Conservation (phyloP, 441 rosid genomes). For the Erysimum cheiri region DNA sequence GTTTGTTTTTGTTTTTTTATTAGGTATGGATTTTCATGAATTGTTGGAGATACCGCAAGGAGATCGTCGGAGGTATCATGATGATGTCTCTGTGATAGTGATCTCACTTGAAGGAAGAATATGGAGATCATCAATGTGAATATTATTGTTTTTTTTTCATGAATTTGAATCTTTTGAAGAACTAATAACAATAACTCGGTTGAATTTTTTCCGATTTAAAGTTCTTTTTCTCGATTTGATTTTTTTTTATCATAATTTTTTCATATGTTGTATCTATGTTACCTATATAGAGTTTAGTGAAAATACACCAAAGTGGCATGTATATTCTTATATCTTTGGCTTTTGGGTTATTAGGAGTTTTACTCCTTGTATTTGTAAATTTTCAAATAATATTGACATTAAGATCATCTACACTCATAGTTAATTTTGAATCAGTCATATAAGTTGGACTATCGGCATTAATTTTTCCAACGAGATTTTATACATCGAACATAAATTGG, state of each 20-base stretch:
- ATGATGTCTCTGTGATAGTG: slow-evolving; percentile 70
- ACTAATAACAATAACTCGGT: slow-evolving; percentile 21
- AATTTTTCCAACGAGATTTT: not conserved
- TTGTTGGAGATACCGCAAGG: slow-evolving; percentile 78
- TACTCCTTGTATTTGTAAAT: not conserved
- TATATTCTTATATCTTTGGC: not conserved
- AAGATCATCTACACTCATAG: no score
- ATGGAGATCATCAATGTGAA: slow-evolving; percentile 68
- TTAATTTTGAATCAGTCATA: not conserved
- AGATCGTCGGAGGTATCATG: slow-evolving; percentile 70
- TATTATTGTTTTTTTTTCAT: slow-evolving; percentile 5
- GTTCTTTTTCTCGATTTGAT: not conserved
- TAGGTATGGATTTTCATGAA: slow-evolving; percentile 74
- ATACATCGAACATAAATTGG: not conserved
- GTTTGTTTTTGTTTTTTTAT: slow-evolving; percentile 6
- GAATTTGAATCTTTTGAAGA: slow-evolving; percentile 19
- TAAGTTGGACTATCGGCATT: not conserved
- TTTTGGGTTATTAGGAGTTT: not conserved
- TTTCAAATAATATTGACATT: no score
- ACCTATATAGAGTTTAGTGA: slow-evolving; percentile 1
- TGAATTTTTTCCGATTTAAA: slow-evolving; percentile 7
- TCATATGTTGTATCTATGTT: slow-evolving; percentile 19
- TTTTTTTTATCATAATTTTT: not conserved
- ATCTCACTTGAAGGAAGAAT: slow-evolving; percentile 76
- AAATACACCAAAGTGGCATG: slow-evolving; percentile 17